A percentile compares a stretch with the other conserved stretches of the same genome.
Evolutionary conservation across 805 yeast genomes (phyloP).

Genomic region (Lipomyces oligophaga): DNA sequence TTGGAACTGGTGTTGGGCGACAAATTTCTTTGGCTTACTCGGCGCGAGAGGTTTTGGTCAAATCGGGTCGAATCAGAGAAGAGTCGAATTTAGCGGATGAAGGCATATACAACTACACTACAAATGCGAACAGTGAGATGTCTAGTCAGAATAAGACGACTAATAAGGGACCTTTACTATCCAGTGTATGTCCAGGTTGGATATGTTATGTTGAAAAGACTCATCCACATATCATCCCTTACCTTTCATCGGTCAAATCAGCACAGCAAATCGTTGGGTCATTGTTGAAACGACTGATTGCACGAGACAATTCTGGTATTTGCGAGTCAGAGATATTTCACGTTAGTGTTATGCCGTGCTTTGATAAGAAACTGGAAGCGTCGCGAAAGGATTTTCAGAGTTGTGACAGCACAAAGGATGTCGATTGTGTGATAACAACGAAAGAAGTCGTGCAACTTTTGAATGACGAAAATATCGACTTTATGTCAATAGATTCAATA

Average conservation of each 20-base stretch:
- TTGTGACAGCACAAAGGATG: slow-evolving; percentile 50
- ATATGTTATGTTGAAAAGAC: slow-evolving; percentile 94
- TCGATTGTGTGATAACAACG: slow-evolving; percentile 92
- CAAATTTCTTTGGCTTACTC: slow-evolving; percentile 54
- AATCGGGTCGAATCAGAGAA: slow-evolving; percentile 2
- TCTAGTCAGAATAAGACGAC: not conserved
- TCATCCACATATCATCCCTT: slow-evolving; percentile 75
- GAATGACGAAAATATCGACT: slow-evolving; percentile 45
- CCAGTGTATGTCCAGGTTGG: slow-evolving; percentile 93
- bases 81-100: not conserved
- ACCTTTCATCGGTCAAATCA: slow-evolving; percentile 69
- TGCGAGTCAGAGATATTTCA: slow-evolving; percentile 56
- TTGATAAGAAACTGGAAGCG: slow-evolving; percentile 93
- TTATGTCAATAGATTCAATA: slow-evolving; percentile 21
- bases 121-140: not conserved
- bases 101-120: not conserved
- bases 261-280: slow-evolving; percentile 93
- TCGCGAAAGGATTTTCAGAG: slow-evolving; percentile 66
- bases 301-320: slow-evolving; percentile 37
- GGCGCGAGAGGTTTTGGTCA: slow-evolving; percentile 40
- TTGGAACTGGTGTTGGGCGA: slow-evolving; percentile 83
- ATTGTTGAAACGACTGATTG: slow-evolving; percentile 54
- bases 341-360: slow-evolving; percentile 90
- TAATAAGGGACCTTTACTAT: slow-evolving; percentile 49
- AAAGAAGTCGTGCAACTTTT: slow-evolving; percentile 75